Conservation (phyloP, 1,139 yeast species). For the Kodamaea fungicola region DNA sequence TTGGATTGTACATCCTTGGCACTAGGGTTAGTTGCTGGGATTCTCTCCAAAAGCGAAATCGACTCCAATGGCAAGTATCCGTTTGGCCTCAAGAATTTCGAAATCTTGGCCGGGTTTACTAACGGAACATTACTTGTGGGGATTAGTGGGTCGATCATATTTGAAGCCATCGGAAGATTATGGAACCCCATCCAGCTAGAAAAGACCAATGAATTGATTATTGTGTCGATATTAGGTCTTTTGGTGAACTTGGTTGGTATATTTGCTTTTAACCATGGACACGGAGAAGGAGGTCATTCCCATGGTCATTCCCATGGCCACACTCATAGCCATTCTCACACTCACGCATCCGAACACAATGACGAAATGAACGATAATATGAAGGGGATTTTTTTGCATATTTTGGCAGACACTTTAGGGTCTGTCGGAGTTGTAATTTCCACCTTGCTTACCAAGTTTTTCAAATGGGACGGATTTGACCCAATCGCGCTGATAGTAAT, state of each 20-base stretch:
- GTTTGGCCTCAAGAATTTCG: slow-evolving; percentile 81
- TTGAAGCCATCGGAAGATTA: slow-evolving; percentile 83
- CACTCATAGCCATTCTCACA: slow-evolving; percentile 9
- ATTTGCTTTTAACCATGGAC: slow-evolving; percentile 87
- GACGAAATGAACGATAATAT: slow-evolving; percentile 70
- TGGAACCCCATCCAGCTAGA: slow-evolving; percentile 73
- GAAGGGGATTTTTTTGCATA: slow-evolving; percentile 91
- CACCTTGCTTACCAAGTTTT: slow-evolving; percentile 60
- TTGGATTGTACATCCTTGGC: slow-evolving; percentile 88
- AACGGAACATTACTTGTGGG: slow-evolving; percentile 87
- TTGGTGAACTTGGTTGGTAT: slow-evolving; percentile 89
- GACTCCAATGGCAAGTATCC: slow-evolving; percentile 71
- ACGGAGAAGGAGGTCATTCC: slow-evolving; percentile 38
- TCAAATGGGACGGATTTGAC: slow-evolving; percentile 70
- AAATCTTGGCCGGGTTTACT: slow-evolving; percentile 91
- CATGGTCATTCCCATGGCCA: slow-evolving; percentile 22
- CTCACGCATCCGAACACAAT: slow-evolving; percentile 21
- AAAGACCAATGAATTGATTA: slow-evolving; percentile 78
- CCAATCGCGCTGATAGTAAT: slow-evolving; percentile 89
- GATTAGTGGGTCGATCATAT: slow-evolving; percentile 81
- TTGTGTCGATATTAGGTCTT: slow-evolving; percentile 82
- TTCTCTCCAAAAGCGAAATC: slow-evolving; percentile 42
- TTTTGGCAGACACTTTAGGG: slow-evolving; percentile 92
- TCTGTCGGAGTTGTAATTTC: slow-evolving; percentile 94
- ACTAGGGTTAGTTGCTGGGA: slow-evolving; percentile 85